These are phyloP conservation scores for Dioscorea cayenensis DNA, from an alignment of 116 monocot genomes.

Conservation along the genomic window DNA sequence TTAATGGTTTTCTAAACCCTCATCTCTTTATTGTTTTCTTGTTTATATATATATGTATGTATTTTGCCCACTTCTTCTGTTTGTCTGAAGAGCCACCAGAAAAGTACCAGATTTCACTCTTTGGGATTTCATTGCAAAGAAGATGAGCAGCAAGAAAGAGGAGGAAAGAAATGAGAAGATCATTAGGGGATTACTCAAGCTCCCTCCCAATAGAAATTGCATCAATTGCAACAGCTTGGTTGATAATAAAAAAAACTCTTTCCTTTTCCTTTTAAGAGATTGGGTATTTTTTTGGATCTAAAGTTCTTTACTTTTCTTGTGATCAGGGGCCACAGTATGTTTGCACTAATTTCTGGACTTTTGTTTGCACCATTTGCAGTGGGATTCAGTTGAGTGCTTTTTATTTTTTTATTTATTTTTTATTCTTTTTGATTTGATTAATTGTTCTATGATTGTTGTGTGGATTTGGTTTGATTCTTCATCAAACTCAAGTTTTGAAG, in stretches of 20 bases:
- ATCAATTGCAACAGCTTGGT: slow-evolving; percentile 89
- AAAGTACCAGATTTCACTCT: too few relatives aligned
- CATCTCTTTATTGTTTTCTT: too few relatives aligned
- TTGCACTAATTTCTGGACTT: slow-evolving; percentile 94
- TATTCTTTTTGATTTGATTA: background rate
- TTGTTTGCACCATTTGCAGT: slow-evolving; percentile 79
- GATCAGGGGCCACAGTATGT: slow-evolving; percentile 95
- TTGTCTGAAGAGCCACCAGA: too few relatives aligned
- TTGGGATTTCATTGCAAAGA: background rate
- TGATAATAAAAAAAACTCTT: background rate
- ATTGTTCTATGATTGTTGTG: background rate
- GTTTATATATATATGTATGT: too few relatives aligned
- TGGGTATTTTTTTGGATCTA: background rate
- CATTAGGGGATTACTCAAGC: slow-evolving; percentile 85
- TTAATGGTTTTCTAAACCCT: too few relatives aligned
- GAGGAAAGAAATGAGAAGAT: slow-evolving; percentile 96
- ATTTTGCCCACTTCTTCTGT: too few relatives aligned
- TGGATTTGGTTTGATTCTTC: background rate
- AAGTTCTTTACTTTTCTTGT: background rate
- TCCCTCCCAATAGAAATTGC: slow-evolving; percentile 85
- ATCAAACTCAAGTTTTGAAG: too few relatives aligned
- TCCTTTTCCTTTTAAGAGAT: background rate
- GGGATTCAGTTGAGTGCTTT: slow-evolving; percentile 81
- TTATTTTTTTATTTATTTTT: too few relatives aligned
- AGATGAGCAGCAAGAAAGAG: slow-evolving; percentile 75